These are phyloP conservation scores for Entomortierella chlamydospora DNA, from an alignment of 192 early-diverging fungal species.

Conservation along the genomic window DNA sequence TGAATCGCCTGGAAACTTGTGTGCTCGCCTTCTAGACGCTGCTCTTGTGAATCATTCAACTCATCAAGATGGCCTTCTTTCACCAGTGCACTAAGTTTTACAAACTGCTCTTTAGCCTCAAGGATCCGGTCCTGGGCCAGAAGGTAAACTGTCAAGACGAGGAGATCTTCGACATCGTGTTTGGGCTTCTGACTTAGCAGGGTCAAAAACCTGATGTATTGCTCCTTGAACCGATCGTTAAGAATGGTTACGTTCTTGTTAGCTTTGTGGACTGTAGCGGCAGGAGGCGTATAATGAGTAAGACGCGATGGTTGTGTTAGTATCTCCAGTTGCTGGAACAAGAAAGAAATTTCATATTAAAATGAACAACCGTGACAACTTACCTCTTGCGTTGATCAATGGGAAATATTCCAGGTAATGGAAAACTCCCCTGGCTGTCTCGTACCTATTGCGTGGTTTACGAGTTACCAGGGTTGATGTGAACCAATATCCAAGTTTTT, in stretches of 20 bases:
- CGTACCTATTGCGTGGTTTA: slow-evolving; percentile 11
- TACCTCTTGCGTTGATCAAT: slow-evolving; percentile 63
- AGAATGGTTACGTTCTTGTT: slow-evolving; percentile 39
- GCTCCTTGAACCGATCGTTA: slow-evolving; percentile 51
- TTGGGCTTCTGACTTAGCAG: slow-evolving; percentile 38
- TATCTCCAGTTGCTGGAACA: not conserved
- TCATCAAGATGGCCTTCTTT: slow-evolving; percentile 2
- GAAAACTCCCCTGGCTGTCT: not conserved
- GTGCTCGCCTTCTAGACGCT: not conserved
- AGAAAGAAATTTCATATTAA: not conserved
- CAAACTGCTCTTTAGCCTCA: slow-evolving; percentile 49
- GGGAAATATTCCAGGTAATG: slow-evolving; percentile 56
- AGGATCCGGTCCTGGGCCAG: slow-evolving; percentile 59
- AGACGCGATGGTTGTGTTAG: not conserved
- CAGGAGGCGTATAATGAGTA: not conserved
- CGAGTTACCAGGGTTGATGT: slow-evolving; percentile 32
- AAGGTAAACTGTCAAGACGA: slow-evolving; percentile 55
- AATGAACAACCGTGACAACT: not conserved
- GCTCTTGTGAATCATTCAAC: not conserved
- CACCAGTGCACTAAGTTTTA: slow-evolving; percentile 19
- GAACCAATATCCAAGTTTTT: slow-evolving; percentile 33
- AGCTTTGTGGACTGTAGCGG: slow-evolving; percentile 43
- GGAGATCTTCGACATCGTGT: slow-evolving; percentile 38
- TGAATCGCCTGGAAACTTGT: slow-evolving; percentile 49
- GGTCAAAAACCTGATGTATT: slow-evolving; percentile 53